These are phyloP conservation scores for Zychaea mexicana DNA, from an alignment of 371 early-diverging fungal species.

Conservation along the genomic window DNA sequence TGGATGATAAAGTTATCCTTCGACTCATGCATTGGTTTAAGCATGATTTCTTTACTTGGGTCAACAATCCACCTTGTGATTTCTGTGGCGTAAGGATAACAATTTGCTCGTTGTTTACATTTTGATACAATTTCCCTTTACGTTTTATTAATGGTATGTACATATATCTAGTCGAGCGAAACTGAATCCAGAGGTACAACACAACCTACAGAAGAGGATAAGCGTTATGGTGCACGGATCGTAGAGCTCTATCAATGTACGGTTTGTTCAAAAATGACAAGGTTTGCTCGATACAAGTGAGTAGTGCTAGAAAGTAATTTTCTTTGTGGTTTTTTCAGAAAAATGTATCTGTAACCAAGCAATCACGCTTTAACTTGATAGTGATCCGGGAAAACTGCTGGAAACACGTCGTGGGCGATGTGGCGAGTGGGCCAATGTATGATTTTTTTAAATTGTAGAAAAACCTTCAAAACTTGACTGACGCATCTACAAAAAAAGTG, in stretches of 20 bases:
- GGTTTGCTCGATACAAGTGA: constrained; percentile 76
- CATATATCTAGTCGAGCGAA: constrained; percentile 24
- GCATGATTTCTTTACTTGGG: constrained; percentile 70
- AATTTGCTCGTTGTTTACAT: too few species aligned
- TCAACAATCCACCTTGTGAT: constrained; percentile 60
- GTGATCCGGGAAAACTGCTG: constrained; percentile 58
- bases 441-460: background rate
- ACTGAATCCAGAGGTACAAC: constrained; percentile 29
- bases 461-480: background rate
- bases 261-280: constrained; percentile 42
- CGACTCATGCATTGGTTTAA: constrained; percentile 64
- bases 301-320: background rate
- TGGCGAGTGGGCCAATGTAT: constrained; percentile 81
- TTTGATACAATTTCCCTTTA: too few species aligned
- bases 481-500: constrained; percentile 28
- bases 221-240: constrained; percentile 47
- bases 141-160: too few species aligned
- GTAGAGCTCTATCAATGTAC: constrained; percentile 64
- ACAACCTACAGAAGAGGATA: constrained; percentile 55
- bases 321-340: too few species aligned
- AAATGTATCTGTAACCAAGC: too few species aligned
- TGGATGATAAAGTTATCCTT: constrained; percentile 40
- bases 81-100: constrained; percentile 53
- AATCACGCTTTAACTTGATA: constrained; percentile 15
- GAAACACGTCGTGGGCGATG: constrained; percentile 71